phyloP scores from a whole-genome alignment of 257 asterid genomes.

The Galeopsis tetrahit region DNA sequence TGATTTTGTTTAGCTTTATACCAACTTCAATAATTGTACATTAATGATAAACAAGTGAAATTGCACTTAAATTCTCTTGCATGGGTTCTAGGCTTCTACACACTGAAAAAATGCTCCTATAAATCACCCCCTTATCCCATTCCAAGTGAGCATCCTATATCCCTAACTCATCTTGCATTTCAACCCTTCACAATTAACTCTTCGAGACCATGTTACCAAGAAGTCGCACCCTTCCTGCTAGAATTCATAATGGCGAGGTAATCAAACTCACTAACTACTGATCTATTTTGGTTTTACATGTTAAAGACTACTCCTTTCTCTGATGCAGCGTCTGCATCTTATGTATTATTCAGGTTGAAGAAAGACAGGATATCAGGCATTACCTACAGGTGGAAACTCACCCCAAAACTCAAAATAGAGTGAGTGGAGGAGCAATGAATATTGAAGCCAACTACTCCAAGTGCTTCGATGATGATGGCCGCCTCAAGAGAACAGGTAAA shows the following conservation, averaged over 20 bases:
- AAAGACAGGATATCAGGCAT: slow-evolving; percentile 42
- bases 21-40: not conserved
- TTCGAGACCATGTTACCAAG: slow-evolving; percentile 40
- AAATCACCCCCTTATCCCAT: not conserved
- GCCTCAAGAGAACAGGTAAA: slow-evolving; percentile 48
- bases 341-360: slow-evolving; percentile 40
- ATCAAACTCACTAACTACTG: slow-evolving; percentile 13
- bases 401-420: slow-evolving; percentile 35
- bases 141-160: not conserved
- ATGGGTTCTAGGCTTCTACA: not conserved
- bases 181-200: not conserved
- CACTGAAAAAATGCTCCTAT: slow-evolving; percentile 28
- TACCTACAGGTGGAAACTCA: slow-evolving; percentile 44
- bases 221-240: slow-evolving; percentile 49
- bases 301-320: not conserved
- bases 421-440: slow-evolving; percentile 37
- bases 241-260: slow-evolving; percentile 43
- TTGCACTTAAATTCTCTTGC: not conserved
- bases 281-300: not conserved
- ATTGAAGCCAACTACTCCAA: slow-evolving; percentile 46
- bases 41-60: not conserved
- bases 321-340: not conserved
- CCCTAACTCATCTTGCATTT: not conserved
- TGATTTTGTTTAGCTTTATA: not conserved
- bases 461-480: slow-evolving; percentile 52